Conservation (phyloP, 805 yeast genomes). For the Jamesozyma rosinii region DNA sequence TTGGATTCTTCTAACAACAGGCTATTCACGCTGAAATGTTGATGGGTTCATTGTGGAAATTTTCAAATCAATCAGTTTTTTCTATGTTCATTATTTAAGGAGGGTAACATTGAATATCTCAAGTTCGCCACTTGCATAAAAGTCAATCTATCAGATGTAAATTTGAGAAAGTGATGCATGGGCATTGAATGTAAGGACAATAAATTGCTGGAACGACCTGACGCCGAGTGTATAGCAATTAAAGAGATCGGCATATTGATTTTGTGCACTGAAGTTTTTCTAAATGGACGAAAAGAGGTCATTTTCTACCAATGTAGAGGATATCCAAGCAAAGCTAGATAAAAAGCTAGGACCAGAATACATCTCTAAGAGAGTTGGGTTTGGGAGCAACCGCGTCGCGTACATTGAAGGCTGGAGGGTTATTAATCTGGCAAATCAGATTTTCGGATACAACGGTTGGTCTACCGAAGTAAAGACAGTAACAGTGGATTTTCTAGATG, state of each 20-base stretch:
- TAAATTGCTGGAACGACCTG: too few species aligned
- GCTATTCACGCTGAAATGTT: neutral
- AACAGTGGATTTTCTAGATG: constrained; percentile 64
- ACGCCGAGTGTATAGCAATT: too few species aligned
- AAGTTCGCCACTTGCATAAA: neutral
- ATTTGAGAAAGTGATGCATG: too few species aligned
- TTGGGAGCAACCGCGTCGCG: constrained; percentile 58
- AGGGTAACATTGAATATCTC: neutral
- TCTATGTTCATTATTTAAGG: neutral
- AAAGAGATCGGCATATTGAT: neutral
- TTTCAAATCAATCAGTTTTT: neutral
- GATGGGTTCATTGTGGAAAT: neutral
- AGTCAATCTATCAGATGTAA: neutral
- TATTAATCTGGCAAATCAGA: constrained; percentile 66
- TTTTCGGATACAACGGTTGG: constrained; percentile 83
- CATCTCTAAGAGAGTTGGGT: constrained; percentile 67
- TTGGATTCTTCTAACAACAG: neutral
- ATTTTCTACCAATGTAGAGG: constrained; percentile 14
- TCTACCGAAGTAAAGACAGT: constrained; percentile 56
- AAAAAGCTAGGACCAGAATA: constrained; percentile 65
- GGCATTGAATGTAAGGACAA: too few species aligned
- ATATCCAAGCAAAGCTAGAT: constrained; percentile 33
- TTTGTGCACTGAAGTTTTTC: neutral
- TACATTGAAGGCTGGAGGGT: constrained; percentile 83
- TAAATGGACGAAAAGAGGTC: constrained; percentile 22